Evolutionary conservation across 306 rosid species (phyloP).

Genomic region (Quillaja saponaria): DNA sequence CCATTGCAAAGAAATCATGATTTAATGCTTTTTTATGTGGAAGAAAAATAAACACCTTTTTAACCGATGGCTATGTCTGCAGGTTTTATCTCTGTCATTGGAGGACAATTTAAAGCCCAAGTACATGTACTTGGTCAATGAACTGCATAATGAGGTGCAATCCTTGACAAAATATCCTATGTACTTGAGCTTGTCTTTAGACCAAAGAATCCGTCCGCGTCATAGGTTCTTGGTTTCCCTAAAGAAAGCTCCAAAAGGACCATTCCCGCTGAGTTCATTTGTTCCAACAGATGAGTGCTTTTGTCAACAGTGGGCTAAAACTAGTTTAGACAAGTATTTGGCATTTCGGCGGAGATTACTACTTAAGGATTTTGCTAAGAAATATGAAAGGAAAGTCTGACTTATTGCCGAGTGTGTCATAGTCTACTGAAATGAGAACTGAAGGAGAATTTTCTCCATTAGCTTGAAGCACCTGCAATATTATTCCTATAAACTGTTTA

Average conservation of each 20-base stretch:
- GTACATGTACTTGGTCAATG: constrained; percentile 86
- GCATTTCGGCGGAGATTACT: constrained; percentile 80
- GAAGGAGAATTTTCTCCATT: constrained; percentile 29
- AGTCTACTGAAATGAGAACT: constrained; percentile 28
- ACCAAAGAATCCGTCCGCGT: constrained; percentile 98
- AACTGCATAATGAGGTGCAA: constrained; percentile 82
- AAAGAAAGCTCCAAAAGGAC: constrained; percentile 97
- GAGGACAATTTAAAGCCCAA: constrained; percentile 95
- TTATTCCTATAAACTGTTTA: constrained; percentile 1
- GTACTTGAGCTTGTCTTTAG: constrained; percentile 92
- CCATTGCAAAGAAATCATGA: not conserved
- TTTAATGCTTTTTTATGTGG: not conserved
- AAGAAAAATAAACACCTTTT: not conserved
- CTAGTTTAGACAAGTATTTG: constrained; percentile 79
- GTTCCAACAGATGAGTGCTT: constrained; percentile 91
- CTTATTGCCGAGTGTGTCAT: constrained; percentile 18
- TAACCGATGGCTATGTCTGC: constrained; percentile 36
- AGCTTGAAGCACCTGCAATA: constrained; percentile 17
- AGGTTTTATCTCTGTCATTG: constrained; percentile 90
- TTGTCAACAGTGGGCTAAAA: constrained; percentile 93
- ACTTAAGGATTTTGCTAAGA: constrained; percentile 73
- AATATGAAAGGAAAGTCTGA: constrained; percentile 62
- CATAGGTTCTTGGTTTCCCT: constrained; percentile 84
- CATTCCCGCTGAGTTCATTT: constrained; percentile 85
- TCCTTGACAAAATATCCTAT: constrained; percentile 93